Percentiles rank a stretch among this genome's conserved stretches.
Evolutionary conservation across 2,329 filamentous ascomycete genomes (phyloP).

Genomic region (Aspergillus glaucus): DNA sequence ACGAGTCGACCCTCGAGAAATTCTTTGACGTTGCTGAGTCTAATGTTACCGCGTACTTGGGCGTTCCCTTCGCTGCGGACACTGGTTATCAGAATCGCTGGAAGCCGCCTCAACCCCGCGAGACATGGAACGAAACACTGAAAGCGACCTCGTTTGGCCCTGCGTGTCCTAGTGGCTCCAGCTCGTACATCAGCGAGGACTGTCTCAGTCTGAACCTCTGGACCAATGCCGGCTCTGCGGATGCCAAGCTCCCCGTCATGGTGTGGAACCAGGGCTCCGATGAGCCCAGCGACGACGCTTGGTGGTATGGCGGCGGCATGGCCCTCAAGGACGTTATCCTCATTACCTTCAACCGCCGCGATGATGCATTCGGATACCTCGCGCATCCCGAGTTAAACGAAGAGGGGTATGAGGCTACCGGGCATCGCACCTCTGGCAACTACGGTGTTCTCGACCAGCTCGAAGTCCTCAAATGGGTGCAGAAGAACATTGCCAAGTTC

Average conservation of each 20-base stretch:
- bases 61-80: slow-evolving; percentile 22
- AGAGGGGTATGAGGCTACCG: slow-evolving; percentile 14
- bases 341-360: slow-evolving; percentile 23
- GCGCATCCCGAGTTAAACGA: slow-evolving; percentile 20
- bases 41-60: slow-evolving; percentile 19
- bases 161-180: slow-evolving; percentile 13
- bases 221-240: slow-evolving; percentile 16
- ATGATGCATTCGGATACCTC: slow-evolving; percentile 23
- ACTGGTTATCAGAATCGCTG: slow-evolving; percentile 22
- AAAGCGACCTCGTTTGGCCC: slow-evolving; percentile 16
- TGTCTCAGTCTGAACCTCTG: slow-evolving; percentile 29
- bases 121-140: slow-evolving; percentile 16
- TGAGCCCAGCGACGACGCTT: slow-evolving; percentile 18
- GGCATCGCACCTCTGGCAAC: slow-evolving; percentile 21
- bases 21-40: slow-evolving; percentile 13
- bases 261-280: slow-evolving; percentile 25
- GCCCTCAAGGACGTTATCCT: slow-evolving; percentile 23
- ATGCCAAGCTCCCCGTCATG: slow-evolving; percentile 22
- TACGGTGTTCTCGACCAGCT: slow-evolving; percentile 47
- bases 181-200: slow-evolving; percentile 22
- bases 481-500: slow-evolving; percentile 46
- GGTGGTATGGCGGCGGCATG: slow-evolving; percentile 24
- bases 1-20: slow-evolving; percentile 10
- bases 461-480: slow-evolving; percentile 52
- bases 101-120: slow-evolving; percentile 18